phyloP scores from a whole-genome alignment of 306 rosid genomes.

The Prunus armeniaca region DNA sequence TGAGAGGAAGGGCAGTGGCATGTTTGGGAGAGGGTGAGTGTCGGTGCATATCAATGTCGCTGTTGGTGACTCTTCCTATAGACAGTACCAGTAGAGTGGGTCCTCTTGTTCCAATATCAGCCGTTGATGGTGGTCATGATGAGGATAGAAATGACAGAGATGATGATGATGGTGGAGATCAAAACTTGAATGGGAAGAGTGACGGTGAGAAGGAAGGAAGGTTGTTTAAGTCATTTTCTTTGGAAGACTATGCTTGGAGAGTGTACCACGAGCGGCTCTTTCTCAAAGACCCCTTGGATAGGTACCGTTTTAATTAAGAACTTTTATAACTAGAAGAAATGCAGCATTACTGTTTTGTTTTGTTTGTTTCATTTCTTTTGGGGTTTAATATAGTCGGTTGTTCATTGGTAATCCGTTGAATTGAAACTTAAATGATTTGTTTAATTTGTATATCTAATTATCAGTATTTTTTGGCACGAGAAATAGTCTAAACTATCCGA shows the following conservation, averaged over 20 bases:
- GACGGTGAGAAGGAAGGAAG: conserved; percentile 11
- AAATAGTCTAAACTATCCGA: too few species aligned
- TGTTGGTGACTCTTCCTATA: conserved; percentile 68
- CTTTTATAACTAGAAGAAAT: neutral
- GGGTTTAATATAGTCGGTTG: too few species aligned
- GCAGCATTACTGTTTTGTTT: neutral
- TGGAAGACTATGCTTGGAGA: conserved; percentile 91
- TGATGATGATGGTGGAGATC: neutral
- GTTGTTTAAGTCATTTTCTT: conserved; percentile 55
- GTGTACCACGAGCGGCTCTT: conserved; percentile 56
- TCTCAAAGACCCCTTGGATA: conserved; percentile 64
- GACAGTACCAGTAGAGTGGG: conserved; percentile 53
- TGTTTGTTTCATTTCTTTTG: neutral
- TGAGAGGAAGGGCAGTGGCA: conserved; percentile 68
- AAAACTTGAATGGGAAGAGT: too few species aligned
- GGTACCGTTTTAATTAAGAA: conserved; percentile 40
- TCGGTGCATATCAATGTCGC: conserved; percentile 54
- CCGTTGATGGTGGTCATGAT: neutral
- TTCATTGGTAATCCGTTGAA: too few species aligned
- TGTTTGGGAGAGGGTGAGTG: conserved; percentile 24
- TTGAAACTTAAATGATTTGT: too few species aligned
- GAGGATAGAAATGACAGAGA: conserved; percentile 19
- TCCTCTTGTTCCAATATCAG: conserved; percentile 38
- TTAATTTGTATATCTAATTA: too few species aligned
- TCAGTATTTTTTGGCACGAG: too few species aligned